A percentile compares a stretch with the other conserved stretches of the same genome.
phyloP scores from a whole-genome alignment of 305 asterid genomes.

The Plantago rigida region DNA sequence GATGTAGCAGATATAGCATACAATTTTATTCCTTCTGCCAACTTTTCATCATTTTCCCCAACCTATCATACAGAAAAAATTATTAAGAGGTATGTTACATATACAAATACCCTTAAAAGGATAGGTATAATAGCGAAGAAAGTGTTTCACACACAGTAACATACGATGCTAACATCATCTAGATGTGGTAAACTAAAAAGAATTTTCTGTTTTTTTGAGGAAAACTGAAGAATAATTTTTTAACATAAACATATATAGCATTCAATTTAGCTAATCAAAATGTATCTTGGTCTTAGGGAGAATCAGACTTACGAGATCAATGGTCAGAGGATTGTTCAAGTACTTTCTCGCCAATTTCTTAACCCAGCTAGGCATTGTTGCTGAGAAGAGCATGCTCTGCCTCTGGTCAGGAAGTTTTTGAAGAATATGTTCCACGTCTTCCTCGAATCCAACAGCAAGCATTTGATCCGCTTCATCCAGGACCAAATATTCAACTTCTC shows the following conservation, averaged over 20 bases:
- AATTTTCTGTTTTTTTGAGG: background rate
- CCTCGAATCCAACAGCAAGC: conserved; percentile 99
- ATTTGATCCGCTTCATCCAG: conserved; percentile 98
- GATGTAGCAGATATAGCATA: conserved; percentile 64
- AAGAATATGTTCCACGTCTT: conserved; percentile 75
- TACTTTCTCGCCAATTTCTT: conserved; percentile 69
- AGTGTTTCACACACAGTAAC: background rate
- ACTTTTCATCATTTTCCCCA: conserved; percentile 78
- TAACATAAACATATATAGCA: no score
- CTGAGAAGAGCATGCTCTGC: conserved; percentile 98
- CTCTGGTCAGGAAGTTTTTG: conserved; percentile 65
- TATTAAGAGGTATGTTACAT: background rate
- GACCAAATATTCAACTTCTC: conserved; percentile 80
- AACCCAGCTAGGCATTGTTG: conserved; percentile 97
- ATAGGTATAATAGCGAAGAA: no score
- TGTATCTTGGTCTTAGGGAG: conserved; percentile 14
- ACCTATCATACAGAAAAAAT: conserved; percentile 42
- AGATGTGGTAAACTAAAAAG: conserved; percentile 3
- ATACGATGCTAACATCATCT: conserved; percentile 13
- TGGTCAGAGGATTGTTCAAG: conserved; percentile 72
- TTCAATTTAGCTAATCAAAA: background rate
- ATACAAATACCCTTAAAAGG: no score
- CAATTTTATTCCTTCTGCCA: conserved; percentile 93
- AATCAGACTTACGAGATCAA: conserved; percentile 61
- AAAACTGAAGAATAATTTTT: background rate